Base-by-base conservation (phyloP, 768 basidiomycete species). In the Dioszegia hungarica region DNA sequence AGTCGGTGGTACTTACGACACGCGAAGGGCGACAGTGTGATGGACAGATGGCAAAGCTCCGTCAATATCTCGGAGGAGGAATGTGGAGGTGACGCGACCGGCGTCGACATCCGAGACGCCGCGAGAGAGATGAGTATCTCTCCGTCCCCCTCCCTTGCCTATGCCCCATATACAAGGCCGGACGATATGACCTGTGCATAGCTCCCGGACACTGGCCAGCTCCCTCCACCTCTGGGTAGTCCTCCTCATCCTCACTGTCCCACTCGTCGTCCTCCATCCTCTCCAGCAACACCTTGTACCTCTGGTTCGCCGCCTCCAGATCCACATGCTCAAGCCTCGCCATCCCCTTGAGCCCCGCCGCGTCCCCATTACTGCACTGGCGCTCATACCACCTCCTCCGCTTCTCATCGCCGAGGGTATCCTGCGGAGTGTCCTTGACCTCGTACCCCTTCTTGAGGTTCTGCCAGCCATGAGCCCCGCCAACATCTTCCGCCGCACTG, bases 261-360 rank as follows among this genome's bases (percentile, higher is more conserved):
- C 47, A n/a, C 31, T 33, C 31, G 31, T 33, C 31, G 8, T 6
- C 31, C 31, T 6, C 31, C 31, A 14, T 14, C 31, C 8, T 24
- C 41, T 49, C 31, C 47, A 36, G 6, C 47, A 34, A 3, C 17
- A n/a, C 33, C 31, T 49, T 33, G 36, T 25, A 49, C n/a, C 6
- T 33, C 47, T 15, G 10, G 19, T 49, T 49, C 47, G 47, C 47
- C 11, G 17, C 47, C 11, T 22, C 24, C 2, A 37, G 31, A 22
- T 34, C 33, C 15, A 49, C 34, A 19, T 34, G 27, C 34, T 49
- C 47, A 29, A 49, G 47, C 47, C 47, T 34, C 29, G 17, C 24
- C 47, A 34, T 49, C 47, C 47, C 47, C 47, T 49, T 49, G 9
- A 49, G 19, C 3, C 47, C 47, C 27, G n/a, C 36, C 2, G 47